Evolutionary conservation across 257 asterid genomes (phyloP).

Genomic region (Nicotiana noctiflora): DNA sequence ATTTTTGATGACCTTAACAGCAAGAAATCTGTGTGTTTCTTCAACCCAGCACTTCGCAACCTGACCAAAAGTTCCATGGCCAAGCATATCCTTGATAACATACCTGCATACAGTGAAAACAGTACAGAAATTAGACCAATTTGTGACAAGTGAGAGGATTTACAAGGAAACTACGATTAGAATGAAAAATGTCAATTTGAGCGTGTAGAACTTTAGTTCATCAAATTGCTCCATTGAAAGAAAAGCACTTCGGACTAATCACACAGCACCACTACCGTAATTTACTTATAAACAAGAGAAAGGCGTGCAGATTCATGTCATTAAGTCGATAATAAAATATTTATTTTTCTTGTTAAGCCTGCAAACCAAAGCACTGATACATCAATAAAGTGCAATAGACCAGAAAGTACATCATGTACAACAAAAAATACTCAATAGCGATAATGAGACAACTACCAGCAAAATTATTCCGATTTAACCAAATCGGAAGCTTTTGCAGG

Average conservation of each 20-base stretch:
- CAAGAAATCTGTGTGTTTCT: slow-evolving; percentile 66
- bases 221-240: neutral
- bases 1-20: slow-evolving; percentile 93
- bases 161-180: neutral
- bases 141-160: slow-evolving; percentile 5
- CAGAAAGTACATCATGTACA: neutral
- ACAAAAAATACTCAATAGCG: neutral
- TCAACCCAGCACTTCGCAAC: slow-evolving; percentile 98
- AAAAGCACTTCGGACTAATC: neutral
- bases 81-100: slow-evolving; percentile 87
- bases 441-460: neutral
- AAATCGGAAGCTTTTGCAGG: neutral
- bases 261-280: neutral
- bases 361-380: neutral
- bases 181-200: neutral
- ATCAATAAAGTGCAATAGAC: neutral
- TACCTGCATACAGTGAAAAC: slow-evolving; percentile 50
- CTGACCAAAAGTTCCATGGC: slow-evolving; percentile 99
- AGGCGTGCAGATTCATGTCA: neutral
- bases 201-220: neutral
- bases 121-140: slow-evolving; percentile 5
- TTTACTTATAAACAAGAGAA: neutral
- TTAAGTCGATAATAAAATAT: neutral
- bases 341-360: neutral
- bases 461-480: neutral